Percentiles rank a stretch among this genome's conserved stretches.
Conservation (phyloP, 2,329 filamentous ascomycete genomes). For the Arthrinium phaeospermum region DNA sequence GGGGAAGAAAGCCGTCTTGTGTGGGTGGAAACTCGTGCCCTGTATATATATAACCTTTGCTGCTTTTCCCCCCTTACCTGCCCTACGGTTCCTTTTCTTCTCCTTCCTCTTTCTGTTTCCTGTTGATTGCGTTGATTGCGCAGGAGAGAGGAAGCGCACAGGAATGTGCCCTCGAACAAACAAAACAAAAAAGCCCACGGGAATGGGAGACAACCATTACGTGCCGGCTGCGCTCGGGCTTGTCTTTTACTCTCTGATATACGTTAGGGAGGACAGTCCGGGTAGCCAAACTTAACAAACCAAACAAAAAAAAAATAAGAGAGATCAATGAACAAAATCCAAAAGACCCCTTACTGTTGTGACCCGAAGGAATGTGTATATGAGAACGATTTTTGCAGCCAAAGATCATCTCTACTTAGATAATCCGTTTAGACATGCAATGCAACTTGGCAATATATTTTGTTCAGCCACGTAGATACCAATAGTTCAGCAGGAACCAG, state of each 20-base stretch:
- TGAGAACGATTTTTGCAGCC: not conserved
- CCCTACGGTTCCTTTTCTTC: not conserved
- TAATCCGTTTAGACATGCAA: not conserved
- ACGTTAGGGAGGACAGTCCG: not conserved
- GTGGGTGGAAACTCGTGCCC: constrained; percentile 21
- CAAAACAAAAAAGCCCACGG: not conserved
- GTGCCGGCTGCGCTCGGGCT: not conserved
- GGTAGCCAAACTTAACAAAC: not conserved
- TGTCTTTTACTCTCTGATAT: not conserved
- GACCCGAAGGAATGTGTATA: not conserved
- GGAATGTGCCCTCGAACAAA: constrained; percentile 17
- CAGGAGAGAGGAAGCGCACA: constrained; percentile 15
- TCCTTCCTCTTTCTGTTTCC: constrained; percentile 10
- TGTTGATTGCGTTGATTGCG: constrained; percentile 11
- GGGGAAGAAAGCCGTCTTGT: not conserved
- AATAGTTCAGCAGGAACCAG: not conserved
- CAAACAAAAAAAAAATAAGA: not conserved
- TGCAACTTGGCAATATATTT: not conserved
- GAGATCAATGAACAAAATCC: constrained; percentile 9
- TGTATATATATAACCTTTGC: constrained; percentile 23
- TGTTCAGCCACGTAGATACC: not conserved
- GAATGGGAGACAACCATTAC: not conserved
- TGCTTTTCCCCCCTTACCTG: constrained; percentile 23
- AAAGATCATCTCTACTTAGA: not conserved
- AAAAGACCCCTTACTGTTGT: not conserved